phyloP scores from a whole-genome alignment of 202 grass and related monocot species.

The Cymbopogon flexuosus region DNA sequence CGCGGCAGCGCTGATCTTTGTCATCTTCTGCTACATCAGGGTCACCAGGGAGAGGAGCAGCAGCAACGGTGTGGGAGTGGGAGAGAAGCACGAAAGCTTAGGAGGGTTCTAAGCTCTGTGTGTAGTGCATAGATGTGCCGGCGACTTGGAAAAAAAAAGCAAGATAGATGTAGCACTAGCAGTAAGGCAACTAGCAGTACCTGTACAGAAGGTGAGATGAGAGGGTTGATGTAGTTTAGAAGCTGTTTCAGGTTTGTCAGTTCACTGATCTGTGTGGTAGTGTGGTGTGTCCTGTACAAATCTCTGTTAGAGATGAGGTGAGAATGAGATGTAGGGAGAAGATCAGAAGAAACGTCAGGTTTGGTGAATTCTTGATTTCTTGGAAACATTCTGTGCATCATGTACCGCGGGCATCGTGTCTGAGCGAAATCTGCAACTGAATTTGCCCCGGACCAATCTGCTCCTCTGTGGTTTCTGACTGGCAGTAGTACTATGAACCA shows the following conservation, averaged over 20 bases:
- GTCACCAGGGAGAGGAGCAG: conserved; percentile 51
- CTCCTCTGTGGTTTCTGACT: neutral
- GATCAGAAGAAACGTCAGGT: neutral
- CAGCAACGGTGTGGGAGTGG: neutral
- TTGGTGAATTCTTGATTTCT: neutral
- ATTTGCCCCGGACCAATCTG: neutral
- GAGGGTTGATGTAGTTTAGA: neutral
- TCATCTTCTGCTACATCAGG: conserved; percentile 73
- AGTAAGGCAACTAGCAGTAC: neutral
- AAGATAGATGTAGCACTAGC: neutral
- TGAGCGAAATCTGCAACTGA: neutral
- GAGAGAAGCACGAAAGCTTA: conserved; percentile 8
- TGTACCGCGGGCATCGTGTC: neutral
- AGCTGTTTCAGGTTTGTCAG: neutral
- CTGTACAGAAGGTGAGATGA: conserved; percentile 8
- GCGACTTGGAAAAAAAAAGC: neutral
- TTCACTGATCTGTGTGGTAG: neutral
- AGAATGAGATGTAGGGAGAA: neutral
- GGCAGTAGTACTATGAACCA: neutral
- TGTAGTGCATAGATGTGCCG: neutral
- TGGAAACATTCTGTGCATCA: neutral
- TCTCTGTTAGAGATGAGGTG: neutral
- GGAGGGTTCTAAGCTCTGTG: neutral
- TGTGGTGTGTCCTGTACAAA: neutral
- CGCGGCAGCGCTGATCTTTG: conserved; percentile 47